phyloP scores from a whole-genome alignment of 768 basidiomycete species.

The Fibroporia radiculosa region DNA sequence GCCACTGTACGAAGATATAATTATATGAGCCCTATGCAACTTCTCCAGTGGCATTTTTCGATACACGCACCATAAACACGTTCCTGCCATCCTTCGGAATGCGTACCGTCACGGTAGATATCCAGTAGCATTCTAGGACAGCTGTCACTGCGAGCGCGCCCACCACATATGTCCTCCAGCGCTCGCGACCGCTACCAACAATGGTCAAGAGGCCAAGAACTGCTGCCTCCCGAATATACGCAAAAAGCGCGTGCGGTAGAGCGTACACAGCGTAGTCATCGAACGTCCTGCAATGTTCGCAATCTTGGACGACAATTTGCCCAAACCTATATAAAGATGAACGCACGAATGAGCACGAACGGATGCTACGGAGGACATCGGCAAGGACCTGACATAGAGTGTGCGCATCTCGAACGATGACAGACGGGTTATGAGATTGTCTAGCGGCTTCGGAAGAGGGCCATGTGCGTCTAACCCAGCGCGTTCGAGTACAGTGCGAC shows the following conservation, averaged over 20 bases:
- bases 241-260: constrained; percentile 44
- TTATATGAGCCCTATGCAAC: neutral
- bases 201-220: constrained; percentile 45
- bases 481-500: constrained; percentile 33
- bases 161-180: constrained; percentile 38
- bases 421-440: constrained; percentile 46
- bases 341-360: neutral
- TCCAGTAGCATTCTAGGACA: constrained; percentile 47
- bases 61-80: constrained; percentile 34
- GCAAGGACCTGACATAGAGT: constrained; percentile 49
- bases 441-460: constrained; percentile 38
- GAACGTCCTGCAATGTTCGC: constrained; percentile 56
- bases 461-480: constrained; percentile 24
- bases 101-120: constrained; percentile 38
- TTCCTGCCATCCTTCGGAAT: constrained; percentile 33
- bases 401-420: constrained; percentile 49
- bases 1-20: constrained; percentile 39
- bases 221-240: constrained; percentile 51
- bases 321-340: constrained; percentile 43
- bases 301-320: constrained; percentile 53
- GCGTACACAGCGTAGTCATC: constrained; percentile 55
- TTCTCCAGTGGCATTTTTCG: too few species aligned
- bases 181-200: constrained; percentile 30
- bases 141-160: constrained; percentile 41
- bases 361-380: neutral